These are phyloP conservation scores for Tetrapisispora taiwanensis DNA, from an alignment of 805 yeast genomes.

Conservation along the genomic window DNA sequence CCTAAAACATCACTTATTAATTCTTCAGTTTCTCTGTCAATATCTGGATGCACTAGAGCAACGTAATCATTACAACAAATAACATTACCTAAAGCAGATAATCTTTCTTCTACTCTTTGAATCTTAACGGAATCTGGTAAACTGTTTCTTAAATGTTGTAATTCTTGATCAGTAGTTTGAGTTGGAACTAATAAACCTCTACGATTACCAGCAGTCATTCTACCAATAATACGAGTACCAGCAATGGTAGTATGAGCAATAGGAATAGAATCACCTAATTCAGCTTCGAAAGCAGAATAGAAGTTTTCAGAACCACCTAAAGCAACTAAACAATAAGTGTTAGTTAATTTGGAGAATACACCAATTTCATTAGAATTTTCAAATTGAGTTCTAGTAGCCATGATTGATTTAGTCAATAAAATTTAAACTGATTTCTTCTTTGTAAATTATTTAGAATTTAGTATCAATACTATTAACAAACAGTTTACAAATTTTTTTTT, in stretches of 20 bases:
- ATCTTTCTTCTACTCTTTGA: slow-evolving; percentile 95
- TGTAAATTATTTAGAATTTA: too few relatives aligned
- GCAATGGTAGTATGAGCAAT: slow-evolving; percentile 96
- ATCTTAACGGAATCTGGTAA: slow-evolving; percentile 91
- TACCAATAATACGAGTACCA: slow-evolving; percentile 94
- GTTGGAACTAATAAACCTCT: slow-evolving; percentile 95
- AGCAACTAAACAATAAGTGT: slow-evolving; percentile 91
- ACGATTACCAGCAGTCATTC: slow-evolving; percentile 98
- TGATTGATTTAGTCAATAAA: slow-evolving; percentile 11
- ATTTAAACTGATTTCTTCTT: too few relatives aligned
- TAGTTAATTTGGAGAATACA: slow-evolving; percentile 89
- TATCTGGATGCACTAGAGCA: slow-evolving; percentile 97
- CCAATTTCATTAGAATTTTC: slow-evolving; percentile 88
- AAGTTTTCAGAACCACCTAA: slow-evolving; percentile 89
- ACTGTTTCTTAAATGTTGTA: slow-evolving; percentile 92
- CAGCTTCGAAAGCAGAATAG: slow-evolving; percentile 94
- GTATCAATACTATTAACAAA: too few relatives aligned
- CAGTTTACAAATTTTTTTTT: too few relatives aligned
- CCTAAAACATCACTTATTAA: slow-evolving; percentile 95
- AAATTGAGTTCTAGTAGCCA: slow-evolving; percentile 70
- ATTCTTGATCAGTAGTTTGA: slow-evolving; percentile 96
- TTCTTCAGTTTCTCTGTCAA: slow-evolving; percentile 98
- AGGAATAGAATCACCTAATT: slow-evolving; percentile 92
- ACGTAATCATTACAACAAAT: slow-evolving; percentile 98
- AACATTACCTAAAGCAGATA: slow-evolving; percentile 94